Conservation (phyloP, 2,329 filamentous ascomycete genomes). For the Botrytis cinerea region DNA sequence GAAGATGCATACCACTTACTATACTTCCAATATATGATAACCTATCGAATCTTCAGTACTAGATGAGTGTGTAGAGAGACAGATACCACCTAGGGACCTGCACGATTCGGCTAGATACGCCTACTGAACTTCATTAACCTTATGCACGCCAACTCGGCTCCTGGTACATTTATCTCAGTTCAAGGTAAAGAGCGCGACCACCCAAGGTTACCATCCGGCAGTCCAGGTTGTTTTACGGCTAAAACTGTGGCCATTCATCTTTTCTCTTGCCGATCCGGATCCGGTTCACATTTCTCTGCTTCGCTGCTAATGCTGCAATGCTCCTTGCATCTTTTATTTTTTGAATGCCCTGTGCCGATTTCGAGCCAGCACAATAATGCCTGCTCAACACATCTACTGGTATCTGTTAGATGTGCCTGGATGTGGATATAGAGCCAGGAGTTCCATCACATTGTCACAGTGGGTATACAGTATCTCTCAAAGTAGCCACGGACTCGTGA, state of each 20-base stretch:
- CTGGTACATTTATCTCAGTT: background rate
- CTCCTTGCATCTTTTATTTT: too few relatives aligned
- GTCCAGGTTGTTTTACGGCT: background rate
- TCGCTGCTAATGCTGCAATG: background rate
- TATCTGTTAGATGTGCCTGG: background rate
- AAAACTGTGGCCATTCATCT: constrained; percentile 5
- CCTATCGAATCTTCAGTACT: background rate
- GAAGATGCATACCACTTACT: background rate
- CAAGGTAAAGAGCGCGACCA: background rate
- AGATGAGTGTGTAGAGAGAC: background rate
- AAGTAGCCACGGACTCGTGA: background rate
- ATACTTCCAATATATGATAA: background rate
- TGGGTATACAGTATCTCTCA: background rate
- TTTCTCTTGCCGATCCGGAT: constrained; percentile 9
- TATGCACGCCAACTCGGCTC: constrained; percentile 1
- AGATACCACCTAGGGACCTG: background rate
- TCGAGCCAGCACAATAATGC: background rate
- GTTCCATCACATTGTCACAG: background rate
- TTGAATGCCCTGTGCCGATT: background rate
- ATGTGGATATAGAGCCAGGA: background rate
- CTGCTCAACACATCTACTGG: background rate
- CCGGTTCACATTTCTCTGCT: background rate
- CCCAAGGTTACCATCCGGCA: background rate
- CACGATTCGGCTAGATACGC: background rate
- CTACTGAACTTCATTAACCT: background rate